Base-by-base conservation (phyloP, 768 basidiomycete species). In the Pleurotus tuoliensis region DNA sequence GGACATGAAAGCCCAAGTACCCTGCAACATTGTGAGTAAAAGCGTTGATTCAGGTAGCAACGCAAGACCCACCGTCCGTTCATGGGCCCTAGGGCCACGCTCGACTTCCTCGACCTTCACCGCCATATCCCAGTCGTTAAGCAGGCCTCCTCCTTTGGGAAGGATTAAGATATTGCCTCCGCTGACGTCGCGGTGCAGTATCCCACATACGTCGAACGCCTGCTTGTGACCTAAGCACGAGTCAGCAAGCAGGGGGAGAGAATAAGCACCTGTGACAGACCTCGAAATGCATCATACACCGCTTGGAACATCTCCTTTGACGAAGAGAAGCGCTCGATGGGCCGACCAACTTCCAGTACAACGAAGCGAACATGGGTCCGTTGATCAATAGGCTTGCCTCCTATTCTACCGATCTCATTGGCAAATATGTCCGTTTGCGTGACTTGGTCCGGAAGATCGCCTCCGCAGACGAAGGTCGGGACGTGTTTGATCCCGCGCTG, bases 1-100 rank as follows among this genome's bases (percentile, higher is more conserved):
- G 12, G 62, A 54, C 54, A 63, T 61, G 44, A 63, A 63, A 25
- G 60, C 51, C 56, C 62, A 50, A 20, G 62, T 61, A 6, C 62
- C 62, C 62, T 63, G 61, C 4, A 38, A 38, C n/a, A 15, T 2
- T 6, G 12, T 20, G 8, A 34, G 30, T 34, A 34, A 11, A 34
- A 34, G 4, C 24, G 11, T 34, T 34, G 9, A 34, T 34, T 34
- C 30, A 11, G 30, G 30, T 11, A 1, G 30, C 30, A 3, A 34
- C 30, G 11, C 11, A 5, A n/a, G 22, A 59, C 54, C 47, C 18
- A 59, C 58, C 6, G 58, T 55, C 13, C 53, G 53, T 16, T 55
- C 53, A 12, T 16, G 25, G 18, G 45, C 20, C 9, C 58, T 27
- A 16, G 55, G 15, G n/a, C 25, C 20, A 43, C 25, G 12, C 2